These are phyloP conservation scores for Colletotrichum sansevieriae DNA, from an alignment of 2,329 filamentous ascomycete genomes.

Conservation along the genomic window DNA sequence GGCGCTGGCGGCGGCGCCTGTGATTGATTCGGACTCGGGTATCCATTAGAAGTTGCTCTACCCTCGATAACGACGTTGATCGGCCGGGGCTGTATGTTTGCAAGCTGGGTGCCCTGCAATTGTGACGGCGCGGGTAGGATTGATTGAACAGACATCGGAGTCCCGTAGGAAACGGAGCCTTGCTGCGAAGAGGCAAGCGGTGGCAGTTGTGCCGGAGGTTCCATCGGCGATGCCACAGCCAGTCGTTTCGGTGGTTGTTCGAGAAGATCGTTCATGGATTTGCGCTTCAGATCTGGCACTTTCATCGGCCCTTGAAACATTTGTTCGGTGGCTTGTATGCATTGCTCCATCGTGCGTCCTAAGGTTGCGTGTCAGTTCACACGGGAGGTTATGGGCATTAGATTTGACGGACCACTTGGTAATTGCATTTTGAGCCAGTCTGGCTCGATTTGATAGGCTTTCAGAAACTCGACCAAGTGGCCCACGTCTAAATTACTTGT, in stretches of 20 bases:
- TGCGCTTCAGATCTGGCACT: conserved; percentile 51
- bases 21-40: conserved; percentile 18
- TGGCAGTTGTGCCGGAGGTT: conserved; percentile 30
- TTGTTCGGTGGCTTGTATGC: conserved; percentile 55
- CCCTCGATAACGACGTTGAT: conserved; percentile 1
- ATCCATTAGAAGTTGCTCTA: conserved; percentile 10
- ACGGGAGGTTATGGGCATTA: conserved; percentile 6
- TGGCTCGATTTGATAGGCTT: conserved; percentile 50
- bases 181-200: conserved; percentile 27
- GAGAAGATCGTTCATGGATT: conserved; percentile 51
- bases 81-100: conserved; percentile 43
- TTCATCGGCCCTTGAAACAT: conserved; percentile 53
- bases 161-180: conserved; percentile 17
- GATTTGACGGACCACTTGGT: conserved; percentile 56
- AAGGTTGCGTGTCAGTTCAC: conserved; percentile 14
- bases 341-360: conserved; percentile 64
- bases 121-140: conserved; percentile 29
- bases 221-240: conserved; percentile 39
- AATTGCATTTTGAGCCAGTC: conserved; percentile 64
- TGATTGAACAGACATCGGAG: conserved; percentile 26
- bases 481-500: conserved; percentile 63
- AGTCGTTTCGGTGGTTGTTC: conserved; percentile 52
- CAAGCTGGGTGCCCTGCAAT: conserved; percentile 34
- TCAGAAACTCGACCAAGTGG: conserved; percentile 62
- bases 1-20: conserved; percentile 12